Percentiles rank a stretch among this genome's conserved stretches.
Evolutionary conservation across 2,329 filamentous ascomycete genomes (phyloP).

Genomic region (Ophiostoma montium): DNA sequence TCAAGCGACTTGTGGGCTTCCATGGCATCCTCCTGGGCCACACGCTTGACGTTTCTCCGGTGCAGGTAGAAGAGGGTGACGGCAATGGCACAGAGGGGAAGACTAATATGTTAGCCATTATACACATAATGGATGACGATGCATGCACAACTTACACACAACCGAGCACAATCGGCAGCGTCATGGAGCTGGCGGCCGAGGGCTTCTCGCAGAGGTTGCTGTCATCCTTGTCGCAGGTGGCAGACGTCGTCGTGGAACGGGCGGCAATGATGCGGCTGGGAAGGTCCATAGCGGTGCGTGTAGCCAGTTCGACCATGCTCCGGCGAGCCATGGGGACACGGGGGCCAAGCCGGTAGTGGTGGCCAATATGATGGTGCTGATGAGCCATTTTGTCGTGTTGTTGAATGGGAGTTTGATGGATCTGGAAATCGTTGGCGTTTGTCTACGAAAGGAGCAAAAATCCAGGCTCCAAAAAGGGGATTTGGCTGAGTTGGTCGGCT

Average conservation of each 20-base stretch:
- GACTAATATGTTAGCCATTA: constrained; percentile 41
- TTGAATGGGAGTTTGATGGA: no score
- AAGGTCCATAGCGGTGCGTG: constrained; percentile 11
- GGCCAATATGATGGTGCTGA: constrained; percentile 7
- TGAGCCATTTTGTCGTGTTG: no score
- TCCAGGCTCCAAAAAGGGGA: no score
- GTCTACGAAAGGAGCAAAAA: no score
- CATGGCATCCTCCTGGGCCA: constrained; percentile 62
- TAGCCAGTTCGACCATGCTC: constrained; percentile 7
- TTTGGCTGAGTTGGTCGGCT: background rate
- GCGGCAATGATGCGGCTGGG: constrained; percentile 13
- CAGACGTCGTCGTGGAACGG: constrained; percentile 14
- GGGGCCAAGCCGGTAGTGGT: constrained; percentile 16
- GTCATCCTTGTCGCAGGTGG: constrained; percentile 16
- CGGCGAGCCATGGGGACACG: constrained; percentile 14
- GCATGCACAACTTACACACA: constrained; percentile 38
- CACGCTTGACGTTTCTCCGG: constrained; percentile 57
- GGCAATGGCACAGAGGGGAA: constrained; percentile 57
- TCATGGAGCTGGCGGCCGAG: constrained; percentile 37
- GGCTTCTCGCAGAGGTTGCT: constrained; percentile 45
- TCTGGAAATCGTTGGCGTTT: no score
- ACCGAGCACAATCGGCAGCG: constrained; percentile 53
- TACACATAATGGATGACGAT: no score
- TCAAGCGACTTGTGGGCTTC: constrained; percentile 87
- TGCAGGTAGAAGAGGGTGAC: constrained; percentile 64